Evolutionary conservation across 345 rosid genomes (phyloP).

Genomic region (Cardiospermum halicacabum): DNA sequence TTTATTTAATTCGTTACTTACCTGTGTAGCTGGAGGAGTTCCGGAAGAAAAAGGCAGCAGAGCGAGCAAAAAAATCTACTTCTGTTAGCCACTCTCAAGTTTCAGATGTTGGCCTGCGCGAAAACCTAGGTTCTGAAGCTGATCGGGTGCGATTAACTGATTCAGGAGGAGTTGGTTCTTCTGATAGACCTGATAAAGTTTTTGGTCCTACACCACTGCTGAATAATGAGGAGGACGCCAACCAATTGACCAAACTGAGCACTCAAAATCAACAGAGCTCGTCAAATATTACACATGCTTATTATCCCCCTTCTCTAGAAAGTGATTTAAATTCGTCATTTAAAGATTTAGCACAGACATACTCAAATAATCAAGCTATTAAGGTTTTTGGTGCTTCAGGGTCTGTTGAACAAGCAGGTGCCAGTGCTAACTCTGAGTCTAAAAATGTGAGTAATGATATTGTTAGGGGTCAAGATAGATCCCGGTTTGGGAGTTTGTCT

Average conservation of each 20-base stretch:
- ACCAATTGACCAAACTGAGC: constrained; percentile 15
- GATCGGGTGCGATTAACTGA: constrained; percentile 30
- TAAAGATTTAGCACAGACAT: constrained; percentile 21
- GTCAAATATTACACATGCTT: constrained; percentile 19
- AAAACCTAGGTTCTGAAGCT: constrained; percentile 33
- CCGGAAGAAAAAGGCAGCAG: constrained; percentile 94
- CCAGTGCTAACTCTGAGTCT: constrained; percentile 27
- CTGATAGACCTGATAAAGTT: constrained; percentile 30
- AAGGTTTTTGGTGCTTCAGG: constrained; percentile 26
- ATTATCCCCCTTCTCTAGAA: constrained; percentile 17
- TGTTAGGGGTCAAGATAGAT: constrained; percentile 23
- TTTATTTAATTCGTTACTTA: neutral
- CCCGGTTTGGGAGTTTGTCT: constrained; percentile 21
- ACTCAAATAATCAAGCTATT: constrained; percentile 28
- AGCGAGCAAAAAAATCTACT: constrained; percentile 61
- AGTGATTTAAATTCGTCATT: constrained; percentile 30
- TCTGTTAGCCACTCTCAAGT: constrained; percentile 29
- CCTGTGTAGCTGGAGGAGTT: constrained; percentile 83
- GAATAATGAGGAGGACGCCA: constrained; percentile 11
- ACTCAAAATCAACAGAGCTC: constrained; percentile 28
- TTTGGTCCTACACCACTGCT: constrained; percentile 20
- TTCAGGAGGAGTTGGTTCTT: constrained; percentile 50
- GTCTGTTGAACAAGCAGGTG: constrained; percentile 26
- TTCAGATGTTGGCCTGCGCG: constrained; percentile 32
- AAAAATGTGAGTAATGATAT: constrained; percentile 32